Conservation (phyloP, 352 stramenopile species). For the Peronosclerospora sorghi region DNA sequence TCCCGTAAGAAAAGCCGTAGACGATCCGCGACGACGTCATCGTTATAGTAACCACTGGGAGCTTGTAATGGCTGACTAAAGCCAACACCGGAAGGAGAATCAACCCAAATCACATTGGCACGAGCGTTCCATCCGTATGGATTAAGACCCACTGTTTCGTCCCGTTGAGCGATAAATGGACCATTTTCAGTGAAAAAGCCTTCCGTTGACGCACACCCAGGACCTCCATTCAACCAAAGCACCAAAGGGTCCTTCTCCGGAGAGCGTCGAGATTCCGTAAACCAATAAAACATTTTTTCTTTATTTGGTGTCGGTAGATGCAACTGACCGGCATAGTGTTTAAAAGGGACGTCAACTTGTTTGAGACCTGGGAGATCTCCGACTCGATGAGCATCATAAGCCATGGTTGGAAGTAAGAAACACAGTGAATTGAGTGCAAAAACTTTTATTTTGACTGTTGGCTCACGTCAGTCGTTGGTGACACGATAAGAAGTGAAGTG, state of each 20-base stretch:
- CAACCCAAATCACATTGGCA: slow-evolving; percentile 84
- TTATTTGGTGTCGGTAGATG: slow-evolving; percentile 30
- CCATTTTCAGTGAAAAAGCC: slow-evolving; percentile 82
- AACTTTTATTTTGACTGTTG: background rate
- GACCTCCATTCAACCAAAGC: slow-evolving; percentile 88
- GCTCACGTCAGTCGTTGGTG: too few relatives aligned
- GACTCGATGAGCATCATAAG: slow-evolving; percentile 30
- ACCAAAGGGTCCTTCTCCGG: slow-evolving; percentile 63
- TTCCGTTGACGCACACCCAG: slow-evolving; percentile 68
- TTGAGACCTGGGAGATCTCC: slow-evolving; percentile 37
- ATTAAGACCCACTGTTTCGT: slow-evolving; percentile 52
- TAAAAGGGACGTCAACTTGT: slow-evolving; percentile 33
- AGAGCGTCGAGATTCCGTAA: slow-evolving; percentile 37
- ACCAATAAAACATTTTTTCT: slow-evolving; percentile 72
- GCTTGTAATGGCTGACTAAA: slow-evolving; percentile 51
- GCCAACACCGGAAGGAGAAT: slow-evolving; percentile 81
- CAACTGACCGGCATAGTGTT: slow-evolving; percentile 52
- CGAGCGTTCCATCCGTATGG: slow-evolving; percentile 81
- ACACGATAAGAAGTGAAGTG: too few relatives aligned
- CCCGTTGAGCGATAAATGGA: slow-evolving; percentile 43
- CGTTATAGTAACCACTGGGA: slow-evolving; percentile 43
- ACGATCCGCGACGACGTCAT: slow-evolving; percentile 42
- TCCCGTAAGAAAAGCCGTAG: slow-evolving; percentile 47
- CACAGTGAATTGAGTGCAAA: background rate
- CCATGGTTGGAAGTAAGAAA: background rate